Evolutionary conservation across 768 basidiomycete species (phyloP).

Genomic region (Auriculariales sp.): DNA sequence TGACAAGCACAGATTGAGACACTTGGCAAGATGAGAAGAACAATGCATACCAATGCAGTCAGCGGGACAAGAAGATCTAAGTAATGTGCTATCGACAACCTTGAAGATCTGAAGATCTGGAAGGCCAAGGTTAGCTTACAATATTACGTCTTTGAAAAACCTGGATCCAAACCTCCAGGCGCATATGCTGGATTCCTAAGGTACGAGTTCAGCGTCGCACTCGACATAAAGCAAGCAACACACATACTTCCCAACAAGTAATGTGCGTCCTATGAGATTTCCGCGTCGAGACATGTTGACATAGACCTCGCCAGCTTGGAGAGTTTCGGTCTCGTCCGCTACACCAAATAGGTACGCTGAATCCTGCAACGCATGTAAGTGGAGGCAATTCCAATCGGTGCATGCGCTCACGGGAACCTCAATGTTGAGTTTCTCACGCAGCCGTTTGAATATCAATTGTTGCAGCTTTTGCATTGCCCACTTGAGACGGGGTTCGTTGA

Average conservation of each 20-base stretch:
- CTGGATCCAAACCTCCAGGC: constrained; percentile 6
- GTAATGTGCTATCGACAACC: constrained; percentile 7
- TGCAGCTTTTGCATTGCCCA: constrained; percentile 8
- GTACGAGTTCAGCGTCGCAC: background rate
- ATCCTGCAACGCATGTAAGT: constrained; percentile 4
- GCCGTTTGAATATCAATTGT: constrained; percentile 3
- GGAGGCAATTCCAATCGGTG: background rate
- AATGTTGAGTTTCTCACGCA: constrained; percentile 12
- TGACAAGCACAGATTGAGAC: constrained; percentile 1
- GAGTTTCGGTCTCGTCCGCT: constrained; percentile 10
- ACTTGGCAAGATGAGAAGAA: background rate
- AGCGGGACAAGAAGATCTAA: constrained; percentile 7
- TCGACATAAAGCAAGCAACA: background rate
- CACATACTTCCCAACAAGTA: constrained; percentile 4
- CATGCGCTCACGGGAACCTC: constrained; percentile 7
- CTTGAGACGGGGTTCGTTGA: constrained; percentile 12
- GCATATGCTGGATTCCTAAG: constrained; percentile 12
- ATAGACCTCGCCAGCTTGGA: constrained; percentile 13
- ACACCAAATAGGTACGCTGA: constrained; percentile 11
- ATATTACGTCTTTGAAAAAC: background rate
- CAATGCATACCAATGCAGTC: constrained; percentile 11
- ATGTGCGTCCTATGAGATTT: constrained; percentile 8
- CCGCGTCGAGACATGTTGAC: constrained; percentile 10
- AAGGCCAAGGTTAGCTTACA: background rate
- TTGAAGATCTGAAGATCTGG: constrained; percentile 11